phyloP scores from a whole-genome alignment of 1,284 basidiomycete species.

The Sanghuangporus weigelae region DNA sequence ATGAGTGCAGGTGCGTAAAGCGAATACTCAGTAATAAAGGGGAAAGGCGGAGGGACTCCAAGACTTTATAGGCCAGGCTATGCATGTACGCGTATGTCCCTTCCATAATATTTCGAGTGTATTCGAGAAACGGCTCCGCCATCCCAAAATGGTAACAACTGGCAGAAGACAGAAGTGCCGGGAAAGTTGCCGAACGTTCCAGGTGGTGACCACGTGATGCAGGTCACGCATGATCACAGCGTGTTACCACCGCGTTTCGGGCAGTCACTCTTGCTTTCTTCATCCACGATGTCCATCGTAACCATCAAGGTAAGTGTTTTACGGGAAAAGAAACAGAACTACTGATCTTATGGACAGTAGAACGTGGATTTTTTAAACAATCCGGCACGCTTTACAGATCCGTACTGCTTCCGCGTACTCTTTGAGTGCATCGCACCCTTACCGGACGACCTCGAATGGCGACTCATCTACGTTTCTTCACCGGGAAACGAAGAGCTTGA shows the following conservation, averaged over 20 bases:
- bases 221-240: neutral
- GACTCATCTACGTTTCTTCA: conserved; percentile 93
- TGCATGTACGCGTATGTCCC: neutral
- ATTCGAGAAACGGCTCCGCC: neutral
- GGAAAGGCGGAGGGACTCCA: neutral
- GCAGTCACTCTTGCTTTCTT: neutral
- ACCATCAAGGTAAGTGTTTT: conserved; percentile 13
- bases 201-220: neutral
- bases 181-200: neutral
- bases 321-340: neutral
- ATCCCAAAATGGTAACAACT: neutral
- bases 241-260: neutral
- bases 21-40: neutral
- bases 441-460: conserved; percentile 63
- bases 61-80: neutral
- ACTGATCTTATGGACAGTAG: conserved; percentile 29
- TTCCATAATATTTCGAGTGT: neutral
- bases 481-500: conserved; percentile 90
- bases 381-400: conserved; percentile 86
- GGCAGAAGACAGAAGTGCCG: neutral
- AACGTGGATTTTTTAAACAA: conserved; percentile 91
- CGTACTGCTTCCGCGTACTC: conserved; percentile 93
- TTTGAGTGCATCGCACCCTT: conserved; percentile 96
- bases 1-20: neutral
- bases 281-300: conserved; percentile 16